Base-by-base conservation (phyloP, 164 flowering plant genomes). In the Euptelea pleiosperma region DNA sequence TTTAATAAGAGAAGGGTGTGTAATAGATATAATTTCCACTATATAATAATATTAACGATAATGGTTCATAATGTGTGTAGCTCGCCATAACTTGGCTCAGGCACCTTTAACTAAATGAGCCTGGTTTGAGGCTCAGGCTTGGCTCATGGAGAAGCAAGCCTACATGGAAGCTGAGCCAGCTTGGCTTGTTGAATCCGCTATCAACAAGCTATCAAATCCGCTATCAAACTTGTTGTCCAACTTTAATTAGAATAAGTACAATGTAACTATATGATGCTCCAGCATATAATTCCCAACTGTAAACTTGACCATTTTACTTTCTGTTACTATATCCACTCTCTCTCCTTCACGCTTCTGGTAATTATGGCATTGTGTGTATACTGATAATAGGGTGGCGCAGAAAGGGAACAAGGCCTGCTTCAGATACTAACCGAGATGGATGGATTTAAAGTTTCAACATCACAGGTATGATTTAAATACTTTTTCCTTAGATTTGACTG, bases 401-500 rank as follows among this genome's bases (percentile, higher is more conserved):
- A 93, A 73, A 83, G 98, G 67, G 98, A 93, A 65, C 97, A 87
- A 73, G 97, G 98, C 19, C 71, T 93, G 54, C 96, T 93, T 74
- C 98, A 93, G 75, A 90, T 93, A 60, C 70, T 93, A 51, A 93
- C 97, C 14, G 98, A 93, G 75, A 74, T 93, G 97, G 98, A 93
- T 82, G 98, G 98, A 42, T 93, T 93, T 66, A 90, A 83, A 75
- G 94, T 78, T 64, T 80, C 86, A 69, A 84, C 97, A 47, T 70
- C 91, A 61, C 94, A 93, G 83, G 98, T 88, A 45, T 60, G 68
- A 45, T 42, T 52, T 45, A 5, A 12, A 30, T n/a, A 45, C 11
- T 31, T 37, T 54, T 18, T 37, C 25, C 29, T 28, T 34, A 26
- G 1, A 21, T 37, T 55, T 16, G 6, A 6, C 30, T 35, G 6